Evolutionary conservation across 805 yeast species (phyloP).

Genomic region (Suhomyces xylopsoci): DNA sequence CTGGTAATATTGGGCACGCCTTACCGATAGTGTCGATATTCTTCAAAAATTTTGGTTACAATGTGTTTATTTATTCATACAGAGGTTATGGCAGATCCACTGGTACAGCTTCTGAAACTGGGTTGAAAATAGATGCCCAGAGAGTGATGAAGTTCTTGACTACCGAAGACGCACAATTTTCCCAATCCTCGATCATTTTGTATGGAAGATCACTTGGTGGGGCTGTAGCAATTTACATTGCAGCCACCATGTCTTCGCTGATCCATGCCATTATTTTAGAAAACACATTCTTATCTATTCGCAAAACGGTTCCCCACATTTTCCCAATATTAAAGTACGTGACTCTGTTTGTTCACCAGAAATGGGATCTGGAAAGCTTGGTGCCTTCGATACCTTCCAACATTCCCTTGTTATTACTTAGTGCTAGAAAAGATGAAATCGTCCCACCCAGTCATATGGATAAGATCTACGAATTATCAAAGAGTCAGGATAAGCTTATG

Average conservation of each 20-base stretch:
- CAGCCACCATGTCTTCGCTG: conserved; percentile 50
- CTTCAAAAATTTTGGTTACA: conserved; percentile 59
- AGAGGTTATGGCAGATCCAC: conserved; percentile 86
- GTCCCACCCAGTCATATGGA: conserved; percentile 88
- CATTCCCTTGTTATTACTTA: conserved; percentile 67
- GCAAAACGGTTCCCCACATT: conserved; percentile 67
- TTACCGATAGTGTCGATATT: conserved; percentile 76
- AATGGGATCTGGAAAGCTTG: conserved; percentile 74
- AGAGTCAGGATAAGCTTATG: conserved; percentile 49
- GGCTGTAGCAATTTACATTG: conserved; percentile 84
- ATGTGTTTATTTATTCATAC: conserved; percentile 82
- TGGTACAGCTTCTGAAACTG: conserved; percentile 73
- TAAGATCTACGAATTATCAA: conserved; percentile 50
- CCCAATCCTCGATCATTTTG: conserved; percentile 53
- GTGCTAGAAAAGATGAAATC: conserved; percentile 79
- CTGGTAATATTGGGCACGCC: conserved; percentile 92
- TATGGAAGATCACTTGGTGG: conserved; percentile 95
- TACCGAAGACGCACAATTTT: conserved; percentile 48
- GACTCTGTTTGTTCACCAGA: conserved; percentile 64
- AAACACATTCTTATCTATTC: conserved; percentile 78
- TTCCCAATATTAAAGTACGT: conserved; percentile 64
- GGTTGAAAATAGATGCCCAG: conserved; percentile 80
- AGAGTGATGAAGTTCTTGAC: conserved; percentile 60
- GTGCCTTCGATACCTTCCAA: conserved; percentile 48
- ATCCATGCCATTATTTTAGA: conserved; percentile 73